Conservation (phyloP, 176 grass and related monocot genomes). For the Carex parvula region DNA sequence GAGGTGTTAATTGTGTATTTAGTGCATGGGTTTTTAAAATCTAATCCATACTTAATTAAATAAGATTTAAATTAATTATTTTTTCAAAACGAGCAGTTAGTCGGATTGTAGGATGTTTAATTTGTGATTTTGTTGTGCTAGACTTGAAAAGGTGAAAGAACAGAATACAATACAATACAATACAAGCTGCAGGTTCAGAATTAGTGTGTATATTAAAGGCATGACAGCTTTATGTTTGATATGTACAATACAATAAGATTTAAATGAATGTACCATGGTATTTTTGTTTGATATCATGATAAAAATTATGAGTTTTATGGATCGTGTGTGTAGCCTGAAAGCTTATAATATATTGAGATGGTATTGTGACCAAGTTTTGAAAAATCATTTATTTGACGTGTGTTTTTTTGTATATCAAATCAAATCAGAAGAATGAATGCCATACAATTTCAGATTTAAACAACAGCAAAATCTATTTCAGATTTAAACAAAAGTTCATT, state of each 20-base stretch:
- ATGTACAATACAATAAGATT: too few relatives aligned
- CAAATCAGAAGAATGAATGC: not conserved
- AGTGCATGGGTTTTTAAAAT: too few relatives aligned
- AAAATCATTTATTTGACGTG: too few relatives aligned
- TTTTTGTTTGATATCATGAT: not conserved
- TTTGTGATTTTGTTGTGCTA: not conserved
- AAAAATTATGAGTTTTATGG: not conserved
- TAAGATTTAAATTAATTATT: too few relatives aligned
- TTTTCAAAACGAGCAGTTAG: too few relatives aligned
- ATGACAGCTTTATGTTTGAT: not conserved
- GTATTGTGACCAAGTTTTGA: too few relatives aligned
- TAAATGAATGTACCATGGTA: not conserved
- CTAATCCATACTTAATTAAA: too few relatives aligned
- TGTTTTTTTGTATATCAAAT: not conserved
- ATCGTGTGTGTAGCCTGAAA: not conserved
- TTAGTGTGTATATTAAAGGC: not conserved
- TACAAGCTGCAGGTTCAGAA: not conserved
- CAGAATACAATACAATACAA: not conserved
- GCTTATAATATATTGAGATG: not conserved
- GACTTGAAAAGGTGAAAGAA: not conserved
- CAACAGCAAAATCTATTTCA: not conserved
- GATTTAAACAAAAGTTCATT: not conserved
- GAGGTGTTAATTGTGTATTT: too few relatives aligned
- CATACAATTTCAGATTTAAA: not conserved
- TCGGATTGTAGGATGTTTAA: too few relatives aligned